Base-by-base conservation (phyloP, 345 rosid species). In the Turritis glabra region DNA sequence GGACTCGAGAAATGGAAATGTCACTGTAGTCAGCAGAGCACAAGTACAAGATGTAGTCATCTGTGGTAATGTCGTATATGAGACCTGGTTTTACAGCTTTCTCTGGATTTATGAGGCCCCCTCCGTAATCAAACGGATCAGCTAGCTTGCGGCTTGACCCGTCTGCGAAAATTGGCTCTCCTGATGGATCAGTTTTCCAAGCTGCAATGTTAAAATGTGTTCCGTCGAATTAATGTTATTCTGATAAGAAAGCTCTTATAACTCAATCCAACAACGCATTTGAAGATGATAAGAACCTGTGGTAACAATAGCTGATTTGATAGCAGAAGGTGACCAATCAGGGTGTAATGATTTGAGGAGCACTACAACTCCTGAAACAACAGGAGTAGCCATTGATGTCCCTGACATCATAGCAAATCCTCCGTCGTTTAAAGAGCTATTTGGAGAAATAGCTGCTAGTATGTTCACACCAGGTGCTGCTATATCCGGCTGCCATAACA, bases 31-130 rank as follows among this genome's bases (percentile, higher is more conserved):
- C 76, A 46, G 61, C 74, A 30, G 86, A 80, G 27, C 89, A 88
- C 2, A 85, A 38, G 69, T 82, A 82, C 11, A 74, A 71, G 5
- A 89, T 27, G 37, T 89, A 88, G 33, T 85, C 86, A 5, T 77
- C 37, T 0, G 80, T 75, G 26, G 51, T 54, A 25, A 87, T 67
- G 47, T 89, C 92, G 23, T 88, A 87, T 1, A 92, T 61, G 3
- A 92, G 80, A 41, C 93, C 90, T 0, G 90, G 90, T 17, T 67
- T 77, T 55, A 72, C 65, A 12, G 94, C 93, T 27, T 62, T 75
- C 2, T 85, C 77, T 17, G 94, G 90, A 71, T 85, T 82, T 3
- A 87, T 82, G 37, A 85, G 86, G 5, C 91, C 94, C 12, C 87
- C 82, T 6, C 97, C 97, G 7, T 35, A 76, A 21, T 84, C 84